Base-by-base conservation (phyloP, 176 grass and related monocot genomes). In the Oryza glaberrima region DNA sequence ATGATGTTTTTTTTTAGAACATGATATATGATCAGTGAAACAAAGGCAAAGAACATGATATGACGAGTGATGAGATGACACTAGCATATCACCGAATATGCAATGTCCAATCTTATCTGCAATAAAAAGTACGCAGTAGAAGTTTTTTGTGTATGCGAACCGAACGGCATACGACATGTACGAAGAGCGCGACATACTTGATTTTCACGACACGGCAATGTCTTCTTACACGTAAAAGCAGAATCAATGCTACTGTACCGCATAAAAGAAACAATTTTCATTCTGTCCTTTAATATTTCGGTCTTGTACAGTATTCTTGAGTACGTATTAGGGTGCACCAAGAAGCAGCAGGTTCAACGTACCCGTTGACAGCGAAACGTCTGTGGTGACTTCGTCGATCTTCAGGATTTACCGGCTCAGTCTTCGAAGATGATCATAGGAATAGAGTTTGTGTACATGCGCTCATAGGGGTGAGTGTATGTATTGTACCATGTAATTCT, bases 11-110 rank as follows among this genome's bases (percentile, higher is more conserved):
- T 1, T 30, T 32, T 32, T 32, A 32, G 30, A 32, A 32, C 30
- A 32, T 30, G 30, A 32, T 32, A 32, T 3, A 3, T 36, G 74
- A 75, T 26, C 4, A 41, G 22, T 56, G 40, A 51, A 6, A 11
- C 17, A 11, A 75, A 66, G 43, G 43, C 43, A 5, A 54, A 35
- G 58, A 58, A n/a, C 23, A 46, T 47, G 83, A n/a, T 69, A 46
- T 68, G 60, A 77, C 35, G 56, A 74, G n/a, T 69, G 61, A 58
- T 36, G 69, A 74, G 44, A 67, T 38, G 43, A 8, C 43, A 49
- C 52, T 65, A 40, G 11, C 84, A 65, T 65, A 23, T 54, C 17
- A 54, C 28, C 15, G 66, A 54, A 70, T 81, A 71, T 36, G 25
- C 25, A 70, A 72, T 67, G 68, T 30, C 15, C 13, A 8, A 67